phyloP scores from a whole-genome alignment of 805 yeast species.

The Clavispora santaluciae region DNA sequence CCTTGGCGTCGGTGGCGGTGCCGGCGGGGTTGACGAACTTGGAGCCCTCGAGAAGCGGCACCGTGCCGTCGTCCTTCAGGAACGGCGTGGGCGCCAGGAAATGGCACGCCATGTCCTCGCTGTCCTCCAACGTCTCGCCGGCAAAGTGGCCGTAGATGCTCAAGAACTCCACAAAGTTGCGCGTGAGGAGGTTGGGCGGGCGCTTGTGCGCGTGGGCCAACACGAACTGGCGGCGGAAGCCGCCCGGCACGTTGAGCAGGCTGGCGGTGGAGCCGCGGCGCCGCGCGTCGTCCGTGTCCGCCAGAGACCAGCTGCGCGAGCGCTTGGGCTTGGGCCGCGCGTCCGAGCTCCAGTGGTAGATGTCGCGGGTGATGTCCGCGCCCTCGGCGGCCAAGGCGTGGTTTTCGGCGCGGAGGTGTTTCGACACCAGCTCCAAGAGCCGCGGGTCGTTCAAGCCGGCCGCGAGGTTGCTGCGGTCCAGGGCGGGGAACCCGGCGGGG shows the following conservation, averaged over 20 bases:
- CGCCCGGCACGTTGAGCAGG: constrained; percentile 73
- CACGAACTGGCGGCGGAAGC: constrained; percentile 70
- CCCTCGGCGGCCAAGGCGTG: constrained; percentile 13
- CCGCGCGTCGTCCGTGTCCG: constrained; percentile 3
- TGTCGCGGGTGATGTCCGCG: constrained; percentile 16
- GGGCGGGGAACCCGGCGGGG: neutral
- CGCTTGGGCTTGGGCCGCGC: constrained; percentile 7
- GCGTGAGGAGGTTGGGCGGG: constrained; percentile 50
- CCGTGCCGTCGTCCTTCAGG: constrained; percentile 32
- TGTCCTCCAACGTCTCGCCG: constrained; percentile 74
- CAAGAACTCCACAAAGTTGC: constrained; percentile 71
- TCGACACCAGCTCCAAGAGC: constrained; percentile 11
- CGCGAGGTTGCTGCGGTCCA: neutral
- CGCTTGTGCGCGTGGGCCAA: constrained; percentile 17
- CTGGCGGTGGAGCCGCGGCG: constrained; percentile 64
- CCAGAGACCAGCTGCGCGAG: constrained; percentile 14
- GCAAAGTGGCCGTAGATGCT: constrained; percentile 84
- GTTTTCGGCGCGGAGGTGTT: constrained; percentile 11
- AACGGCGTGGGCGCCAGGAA: constrained; percentile 25
- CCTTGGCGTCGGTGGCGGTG: constrained; percentile 68
- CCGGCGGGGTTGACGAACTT: constrained; percentile 32
- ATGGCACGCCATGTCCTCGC: constrained; percentile 52
- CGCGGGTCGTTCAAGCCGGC: constrained; percentile 3
- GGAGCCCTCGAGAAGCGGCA: constrained; percentile 21
- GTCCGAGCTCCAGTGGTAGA: constrained; percentile 10